These are phyloP conservation scores for Blumeria graminis DNA, from an alignment of 2,329 filamentous ascomycete genomes.

Conservation along the genomic window DNA sequence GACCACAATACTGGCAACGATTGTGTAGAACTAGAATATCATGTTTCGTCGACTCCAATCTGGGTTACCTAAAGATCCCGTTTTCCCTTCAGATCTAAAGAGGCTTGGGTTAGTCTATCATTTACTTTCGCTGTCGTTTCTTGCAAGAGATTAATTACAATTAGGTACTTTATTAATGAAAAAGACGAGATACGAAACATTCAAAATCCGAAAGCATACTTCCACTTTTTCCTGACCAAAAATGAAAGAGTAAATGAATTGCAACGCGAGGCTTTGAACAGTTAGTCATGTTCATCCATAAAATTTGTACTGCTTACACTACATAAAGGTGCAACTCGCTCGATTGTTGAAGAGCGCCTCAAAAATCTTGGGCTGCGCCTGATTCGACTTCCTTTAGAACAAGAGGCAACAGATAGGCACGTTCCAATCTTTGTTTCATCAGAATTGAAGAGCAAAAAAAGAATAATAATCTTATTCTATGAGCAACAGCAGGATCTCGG, in stretches of 20 bases:
- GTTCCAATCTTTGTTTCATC: conserved; percentile 42
- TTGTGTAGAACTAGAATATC: no score
- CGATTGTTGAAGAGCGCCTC: conserved; percentile 38
- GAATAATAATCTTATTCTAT: conserved; percentile 52
- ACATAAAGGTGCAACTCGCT: conserved; percentile 19
- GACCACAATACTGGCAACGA: no score
- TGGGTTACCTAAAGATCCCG: conserved; percentile 44
- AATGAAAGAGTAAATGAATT: conserved; percentile 57
- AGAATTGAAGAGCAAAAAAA: conserved; percentile 29
- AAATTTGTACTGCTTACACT: not conserved
- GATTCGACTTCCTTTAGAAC: conserved; percentile 34
- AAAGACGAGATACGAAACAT: conserved; percentile 52
- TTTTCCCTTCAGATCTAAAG: conserved; percentile 39
- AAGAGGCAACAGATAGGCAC: conserved; percentile 25
- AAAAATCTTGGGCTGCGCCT: conserved; percentile 31
- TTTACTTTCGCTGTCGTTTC: not conserved
- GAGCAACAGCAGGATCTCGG: conserved; percentile 50
- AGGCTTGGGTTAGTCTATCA: conserved; percentile 49
- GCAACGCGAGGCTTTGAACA: conserved; percentile 50
- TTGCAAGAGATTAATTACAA: not conserved
- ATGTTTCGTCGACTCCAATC: conserved; percentile 58
- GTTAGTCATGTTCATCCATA: conserved; percentile 20
- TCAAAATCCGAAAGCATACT: conserved; percentile 40
- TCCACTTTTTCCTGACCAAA: conserved; percentile 48
- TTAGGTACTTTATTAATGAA: conserved; percentile 56